Base-by-base conservation (phyloP, 169 alveolate species). In the Cystoisospora suis region DNA sequence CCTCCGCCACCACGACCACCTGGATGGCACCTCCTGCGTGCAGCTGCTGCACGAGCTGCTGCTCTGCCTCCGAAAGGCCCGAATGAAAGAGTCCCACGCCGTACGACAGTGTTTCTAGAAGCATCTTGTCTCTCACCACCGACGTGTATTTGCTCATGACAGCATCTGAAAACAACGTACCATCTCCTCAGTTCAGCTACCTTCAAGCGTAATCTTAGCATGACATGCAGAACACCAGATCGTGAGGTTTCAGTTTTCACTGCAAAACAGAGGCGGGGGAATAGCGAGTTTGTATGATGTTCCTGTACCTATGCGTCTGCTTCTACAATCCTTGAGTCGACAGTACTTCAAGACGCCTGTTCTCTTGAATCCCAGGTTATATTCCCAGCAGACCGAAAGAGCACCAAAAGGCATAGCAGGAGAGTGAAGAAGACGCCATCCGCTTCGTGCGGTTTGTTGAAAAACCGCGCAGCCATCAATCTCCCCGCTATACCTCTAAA, bases 21-120 rank as follows among this genome's bases (percentile, higher is more conserved):
- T 96, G 96, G 86, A 98, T 95, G 47, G 95, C 94, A 20, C 97
- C 97, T 46, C 93, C 93, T 36, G 96, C 95, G 88, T 94, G 95
- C 90, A 96, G 94, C 56, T 90, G 92, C 94, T 95, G 95, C 87
- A 95, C 97, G 49, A 96, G 93, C 65, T 94, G 96, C 81, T 88
- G 94, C 53, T 97, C 97, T 17, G 95, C 93, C n/a, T 95, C 96
- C 0, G 95, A 88, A 88, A 95, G 92, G 29, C 94, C 99, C 91
- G 96, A 98, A 95, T 97, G 98, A 45, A 95, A 91, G 46, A 95
- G 91, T 46, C 98, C 99, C 23, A 98, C 96, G 36, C 98, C 98
- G 92, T 88, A 86, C 42, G 92, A 56, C 5, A 96, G 88, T 17
- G 96, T 81, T 42, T 94, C 95, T 53, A 77, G 65, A 23, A 97